Evolutionary conservation across 2,329 filamentous ascomycete genomes (phyloP), one percentile per base, ranked within the genome.

Genomic region (Didymella segeticola): DNA sequence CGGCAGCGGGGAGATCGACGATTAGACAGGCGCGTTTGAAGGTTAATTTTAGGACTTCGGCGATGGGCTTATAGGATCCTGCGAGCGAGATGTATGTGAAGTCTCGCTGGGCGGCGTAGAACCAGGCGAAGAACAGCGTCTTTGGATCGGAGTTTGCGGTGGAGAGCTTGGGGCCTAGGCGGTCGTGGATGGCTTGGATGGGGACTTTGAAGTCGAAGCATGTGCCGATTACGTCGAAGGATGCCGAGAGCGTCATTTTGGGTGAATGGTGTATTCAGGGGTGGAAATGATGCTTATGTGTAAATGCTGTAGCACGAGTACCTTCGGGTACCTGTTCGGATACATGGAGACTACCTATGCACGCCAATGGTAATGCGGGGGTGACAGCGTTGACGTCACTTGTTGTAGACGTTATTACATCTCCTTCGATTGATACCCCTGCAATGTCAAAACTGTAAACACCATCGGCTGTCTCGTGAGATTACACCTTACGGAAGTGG

Each of bases 211-310:
- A 68, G 17, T 54, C 53, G 51, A 66, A 66, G 15, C 64, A 68
- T 6, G 64, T 68, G 29, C 64, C 64, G 34, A 68, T 68, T 6
- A 68, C 62, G 27, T 68, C 64, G 47, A 68, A 68, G 25, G 58
- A 68, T 14, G 60, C 62, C 9, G 64, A 68, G 29, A 43, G 58
- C 6, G 60, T 33, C 64, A 68, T 64, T 47, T 30, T 43, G n/a
- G 3, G 25, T 19, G 5, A 2, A 1, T 23, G 15, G 17, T 14
- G 4, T 26, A 11, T 30, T 19, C 22, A 19, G 39, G 9, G n/a
- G 14, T 11, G 10, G 12, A 1, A 6, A 20, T 11, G 30, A 27
- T 27, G 20, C 5, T 26, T 37, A 25, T 1, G 11, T 10, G n/a
- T 4, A 30, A 20, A 25, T 30, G 9, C 9, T 39, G 22, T 5